Conservation (phyloP, 2,329 filamentous ascomycete species). For the Herpotrichia juniperi region DNA sequence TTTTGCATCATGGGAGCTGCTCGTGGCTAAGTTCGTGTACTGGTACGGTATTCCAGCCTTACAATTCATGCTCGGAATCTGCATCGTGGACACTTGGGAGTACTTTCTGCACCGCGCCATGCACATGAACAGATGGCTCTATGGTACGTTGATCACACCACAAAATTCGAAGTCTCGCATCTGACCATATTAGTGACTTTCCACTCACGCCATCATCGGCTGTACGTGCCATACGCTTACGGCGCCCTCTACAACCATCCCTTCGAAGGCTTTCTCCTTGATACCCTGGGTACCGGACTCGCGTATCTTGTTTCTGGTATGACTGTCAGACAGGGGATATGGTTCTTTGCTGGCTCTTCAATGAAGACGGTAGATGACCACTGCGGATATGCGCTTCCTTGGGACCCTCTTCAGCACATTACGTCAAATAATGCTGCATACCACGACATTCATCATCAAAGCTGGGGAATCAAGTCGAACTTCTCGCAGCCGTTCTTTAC, state of each 20-base stretch:
- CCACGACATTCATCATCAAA: conserved; percentile 98
- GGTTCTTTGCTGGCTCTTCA: conserved; percentile 86
- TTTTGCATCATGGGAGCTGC: conserved; percentile 84
- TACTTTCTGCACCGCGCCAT: conserved; percentile 96
- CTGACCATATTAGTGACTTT: conserved; percentile 68
- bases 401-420: conserved; percentile 89
- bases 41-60: conserved; percentile 75
- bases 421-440: conserved; percentile 96
- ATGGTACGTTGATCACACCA: conserved; percentile 67
- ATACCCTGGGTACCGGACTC: conserved; percentile 85
- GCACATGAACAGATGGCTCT: conserved; percentile 97
- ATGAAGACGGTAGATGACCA: conserved; percentile 98
- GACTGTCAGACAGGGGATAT: conserved; percentile 84
- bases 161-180: not conserved
- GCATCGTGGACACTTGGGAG: conserved; percentile 93
- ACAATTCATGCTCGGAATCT: conserved; percentile 77
- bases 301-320: conserved; percentile 82
- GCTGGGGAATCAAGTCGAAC: conserved; percentile 98
- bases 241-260: conserved; percentile 97
- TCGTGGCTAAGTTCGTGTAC: conserved; percentile 78
- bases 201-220: conserved; percentile 92
- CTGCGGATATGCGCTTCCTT: conserved; percentile 94
- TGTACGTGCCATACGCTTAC: conserved; percentile 97
- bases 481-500: conserved; percentile 93
- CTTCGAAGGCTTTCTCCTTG: conserved; percentile 89